Percentiles rank a stretch among this genome's conserved stretches.
phyloP scores from a whole-genome alignment of 768 basidiomycete genomes.

The Lentinula boryana region DNA sequence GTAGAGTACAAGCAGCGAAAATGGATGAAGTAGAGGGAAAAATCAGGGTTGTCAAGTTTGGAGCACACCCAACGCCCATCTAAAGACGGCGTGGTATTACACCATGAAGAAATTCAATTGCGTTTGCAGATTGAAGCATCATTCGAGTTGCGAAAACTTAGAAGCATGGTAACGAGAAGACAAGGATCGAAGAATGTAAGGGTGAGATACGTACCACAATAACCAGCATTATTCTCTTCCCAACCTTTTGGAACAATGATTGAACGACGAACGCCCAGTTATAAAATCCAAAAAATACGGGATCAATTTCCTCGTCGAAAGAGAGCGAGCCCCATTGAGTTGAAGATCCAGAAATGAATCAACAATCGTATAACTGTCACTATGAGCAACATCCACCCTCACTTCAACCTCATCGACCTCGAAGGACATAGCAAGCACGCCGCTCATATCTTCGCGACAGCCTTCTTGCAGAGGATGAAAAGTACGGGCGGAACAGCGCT shows the following conservation, averaged over 20 bases:
- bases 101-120: slow-evolving; percentile 92
- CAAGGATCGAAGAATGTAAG: slow-evolving; percentile 11
- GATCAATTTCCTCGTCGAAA: slow-evolving; percentile 38
- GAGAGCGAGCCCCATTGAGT: slow-evolving; percentile 95
- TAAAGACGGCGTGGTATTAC: slow-evolving; percentile 46
- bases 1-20: not conserved
- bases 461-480: slow-evolving; percentile 21
- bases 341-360: slow-evolving; percentile 41
- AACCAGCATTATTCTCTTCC: not conserved
- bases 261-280: slow-evolving; percentile 47
- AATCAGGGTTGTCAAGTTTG: slow-evolving; percentile 63
- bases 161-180: not conserved
- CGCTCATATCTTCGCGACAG: slow-evolving; percentile 74
- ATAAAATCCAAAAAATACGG: slow-evolving; percentile 46
- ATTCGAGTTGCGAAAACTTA: slow-evolving; percentile 19
- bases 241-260: not conserved
- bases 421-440: slow-evolving; percentile 34
- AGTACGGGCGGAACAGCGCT: slow-evolving; percentile 48
- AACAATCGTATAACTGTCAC: slow-evolving; percentile 84
- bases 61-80: slow-evolving; percentile 52
- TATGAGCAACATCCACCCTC: slow-evolving; percentile 69
- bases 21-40: not conserved
- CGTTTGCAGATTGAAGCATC: slow-evolving; percentile 45
- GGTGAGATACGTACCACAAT: slow-evolving; percentile 11
- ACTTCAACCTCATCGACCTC: slow-evolving; percentile 14